Evolutionary conservation across 805 yeast genomes (phyloP).

Genomic region (Cyberlindnera japonica): DNA sequence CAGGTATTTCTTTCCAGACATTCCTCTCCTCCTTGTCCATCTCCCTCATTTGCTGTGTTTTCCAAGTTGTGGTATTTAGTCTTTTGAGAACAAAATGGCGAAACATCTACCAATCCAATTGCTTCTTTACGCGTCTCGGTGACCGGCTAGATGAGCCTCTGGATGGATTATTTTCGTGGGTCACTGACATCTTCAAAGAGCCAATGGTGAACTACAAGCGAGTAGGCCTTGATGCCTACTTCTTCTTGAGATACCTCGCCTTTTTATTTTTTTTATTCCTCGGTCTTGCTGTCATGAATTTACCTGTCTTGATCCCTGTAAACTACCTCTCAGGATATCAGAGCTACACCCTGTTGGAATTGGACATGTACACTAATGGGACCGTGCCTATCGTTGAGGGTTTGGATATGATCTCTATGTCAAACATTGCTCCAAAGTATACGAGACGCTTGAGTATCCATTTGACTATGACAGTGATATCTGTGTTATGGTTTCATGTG

Average conservation of each 20-base stretch:
- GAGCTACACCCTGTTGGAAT: conserved; percentile 18
- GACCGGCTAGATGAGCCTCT: conserved; percentile 38
- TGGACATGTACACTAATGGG: conserved; percentile 24
- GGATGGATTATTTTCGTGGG: conserved; percentile 54
- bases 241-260: conserved; percentile 59
- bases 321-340: conserved; percentile 40
- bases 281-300: conserved; percentile 48
- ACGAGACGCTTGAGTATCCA: conserved; percentile 56
- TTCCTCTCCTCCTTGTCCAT: conserved; percentile 53
- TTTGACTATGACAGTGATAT: conserved; percentile 52
- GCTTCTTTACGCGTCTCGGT: conserved; percentile 36
- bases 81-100: conserved; percentile 34
- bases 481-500: conserved; percentile 54
- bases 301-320: conserved; percentile 62
- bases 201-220: conserved; percentile 42
- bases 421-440: conserved; percentile 57
- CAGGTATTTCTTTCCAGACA: conserved; percentile 55
- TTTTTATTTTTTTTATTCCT: conserved; percentile 49
- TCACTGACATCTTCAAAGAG: conserved; percentile 38
- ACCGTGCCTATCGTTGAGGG: conserved; percentile 36
- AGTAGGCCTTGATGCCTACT: conserved; percentile 72
- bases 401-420: conserved; percentile 65
- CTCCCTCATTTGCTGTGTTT: conserved; percentile 48
- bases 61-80: conserved; percentile 46
- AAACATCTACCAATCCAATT: conserved; percentile 53